These are phyloP conservation scores for Termitomyces sp. DNA, from an alignment of 768 basidiomycete genomes.

Conservation along the genomic window DNA sequence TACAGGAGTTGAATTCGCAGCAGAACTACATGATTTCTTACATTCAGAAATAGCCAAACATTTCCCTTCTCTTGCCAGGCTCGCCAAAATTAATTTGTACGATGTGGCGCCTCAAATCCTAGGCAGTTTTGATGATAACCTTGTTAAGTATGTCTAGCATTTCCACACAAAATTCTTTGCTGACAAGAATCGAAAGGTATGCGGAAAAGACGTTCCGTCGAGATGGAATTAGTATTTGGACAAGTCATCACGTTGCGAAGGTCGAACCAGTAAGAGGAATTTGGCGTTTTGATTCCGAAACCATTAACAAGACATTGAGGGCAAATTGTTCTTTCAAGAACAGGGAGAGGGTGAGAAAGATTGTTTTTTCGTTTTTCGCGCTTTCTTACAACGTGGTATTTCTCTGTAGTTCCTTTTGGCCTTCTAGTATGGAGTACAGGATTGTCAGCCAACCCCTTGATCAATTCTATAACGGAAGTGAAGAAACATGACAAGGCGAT, in stretches of 20 bases:
- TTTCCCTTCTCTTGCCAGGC: slow-evolving; percentile 59
- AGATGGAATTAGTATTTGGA: slow-evolving; percentile 71
- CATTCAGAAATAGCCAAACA: slow-evolving; percentile 58
- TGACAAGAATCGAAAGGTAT: slow-evolving; percentile 38
- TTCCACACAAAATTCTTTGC: neutral
- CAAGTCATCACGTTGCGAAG: slow-evolving; percentile 68
- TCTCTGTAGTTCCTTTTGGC: slow-evolving; percentile 67
- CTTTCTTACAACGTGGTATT: neutral
- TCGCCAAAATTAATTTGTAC: slow-evolving; percentile 74
- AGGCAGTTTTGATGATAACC: slow-evolving; percentile 64
- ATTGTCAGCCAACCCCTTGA: slow-evolving; percentile 76
- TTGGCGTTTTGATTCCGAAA: neutral
- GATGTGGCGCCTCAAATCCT: slow-evolving; percentile 79
- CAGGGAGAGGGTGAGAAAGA: slow-evolving; percentile 7
- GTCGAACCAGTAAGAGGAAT: slow-evolving; percentile 50
- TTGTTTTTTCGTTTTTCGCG: neutral
- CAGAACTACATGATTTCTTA: slow-evolving; percentile 77
- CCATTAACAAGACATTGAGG: neutral
- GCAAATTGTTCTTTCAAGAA: slow-evolving; percentile 9
- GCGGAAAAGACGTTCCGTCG: slow-evolving; percentile 67
- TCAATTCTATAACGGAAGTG: slow-evolving; percentile 54
- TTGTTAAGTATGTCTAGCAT: slow-evolving; percentile 45
- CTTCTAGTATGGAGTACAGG: slow-evolving; percentile 89
- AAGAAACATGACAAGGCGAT: slow-evolving; percentile 61
- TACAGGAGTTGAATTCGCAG: slow-evolving; percentile 81